Conservation (phyloP, 257 asterid species). For the Verbena officinalis region DNA sequence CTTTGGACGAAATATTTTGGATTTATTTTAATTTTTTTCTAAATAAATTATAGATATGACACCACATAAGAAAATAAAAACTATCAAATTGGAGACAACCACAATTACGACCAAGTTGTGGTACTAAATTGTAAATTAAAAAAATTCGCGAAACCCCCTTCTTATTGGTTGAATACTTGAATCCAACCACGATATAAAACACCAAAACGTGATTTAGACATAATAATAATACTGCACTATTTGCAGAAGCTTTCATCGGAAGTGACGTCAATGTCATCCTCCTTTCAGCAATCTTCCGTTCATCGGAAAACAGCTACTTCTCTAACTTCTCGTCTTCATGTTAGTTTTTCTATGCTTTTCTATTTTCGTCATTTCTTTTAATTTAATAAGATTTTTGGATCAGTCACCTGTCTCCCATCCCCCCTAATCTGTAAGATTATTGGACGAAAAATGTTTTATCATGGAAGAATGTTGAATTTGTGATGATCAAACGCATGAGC, state of each 20-base stretch:
- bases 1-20: too few relatives aligned
- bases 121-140: too few relatives aligned
- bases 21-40: too few relatives aligned
- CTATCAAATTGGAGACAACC: too few relatives aligned
- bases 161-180: not conserved
- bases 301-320: conserved; percentile 21
- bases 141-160: not conserved
- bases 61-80: too few relatives aligned
- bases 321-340: conserved; percentile 23
- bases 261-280: conserved; percentile 31
- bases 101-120: too few relatives aligned
- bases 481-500: too few relatives aligned
- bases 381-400: not conserved
- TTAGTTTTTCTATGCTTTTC: not conserved
- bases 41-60: too few relatives aligned
- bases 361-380: not conserved
- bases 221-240: too few relatives aligned
- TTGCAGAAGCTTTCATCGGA: conserved; percentile 18
- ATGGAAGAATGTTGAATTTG: not conserved
- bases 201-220: too few relatives aligned
- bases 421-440: not conserved
- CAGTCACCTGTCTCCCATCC: not conserved
- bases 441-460: not conserved
- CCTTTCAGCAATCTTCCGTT: conserved; percentile 29
- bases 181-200: not conserved